A percentile compares a stretch with the other conserved stretches of the same genome.
These are phyloP conservation scores for Acanthochlamys bracteata DNA, from an alignment of 106 monocot genomes.

Conservation along the genomic window DNA sequence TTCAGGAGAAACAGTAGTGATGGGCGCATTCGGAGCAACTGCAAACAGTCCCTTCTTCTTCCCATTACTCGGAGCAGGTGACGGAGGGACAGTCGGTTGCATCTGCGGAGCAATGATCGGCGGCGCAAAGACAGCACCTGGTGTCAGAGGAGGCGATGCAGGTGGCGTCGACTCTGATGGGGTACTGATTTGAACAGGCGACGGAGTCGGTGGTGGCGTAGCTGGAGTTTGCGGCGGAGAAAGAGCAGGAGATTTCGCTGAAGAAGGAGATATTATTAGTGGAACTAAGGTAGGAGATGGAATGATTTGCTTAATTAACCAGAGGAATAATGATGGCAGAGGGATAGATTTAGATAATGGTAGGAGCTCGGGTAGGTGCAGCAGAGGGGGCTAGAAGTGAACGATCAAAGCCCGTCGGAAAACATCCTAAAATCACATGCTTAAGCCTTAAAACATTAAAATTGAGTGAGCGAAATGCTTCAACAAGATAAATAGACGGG, in stretches of 20 bases:
- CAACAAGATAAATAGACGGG: too few species aligned
- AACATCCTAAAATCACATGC: too few species aligned
- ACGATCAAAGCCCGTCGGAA: too few species aligned
- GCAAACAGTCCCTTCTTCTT: not conserved
- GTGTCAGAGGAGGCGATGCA: not conserved
- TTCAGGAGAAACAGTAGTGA: not conserved
- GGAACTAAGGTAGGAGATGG: not conserved
- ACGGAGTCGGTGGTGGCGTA: not conserved
- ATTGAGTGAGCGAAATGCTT: too few species aligned
- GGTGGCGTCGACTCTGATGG: not conserved
- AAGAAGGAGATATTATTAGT: not conserved
- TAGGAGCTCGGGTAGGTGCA: not conserved
- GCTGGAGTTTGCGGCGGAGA: not conserved
- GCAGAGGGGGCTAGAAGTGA: not conserved
- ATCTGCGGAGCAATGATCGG: not conserved
- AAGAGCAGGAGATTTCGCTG: not conserved
- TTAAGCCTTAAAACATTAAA: too few species aligned
- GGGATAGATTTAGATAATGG: not conserved
- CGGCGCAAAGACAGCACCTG: not conserved
- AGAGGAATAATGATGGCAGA: not conserved
- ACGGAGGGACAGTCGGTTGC: not conserved
- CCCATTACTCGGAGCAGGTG: conserved; percentile 5
- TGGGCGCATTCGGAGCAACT: not conserved
- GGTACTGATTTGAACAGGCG: not conserved
- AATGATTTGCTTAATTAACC: not conserved